phyloP scores from a whole-genome alignment of 495 filamentous ascomycete genomes.

The Penicillium taxi region DNA sequence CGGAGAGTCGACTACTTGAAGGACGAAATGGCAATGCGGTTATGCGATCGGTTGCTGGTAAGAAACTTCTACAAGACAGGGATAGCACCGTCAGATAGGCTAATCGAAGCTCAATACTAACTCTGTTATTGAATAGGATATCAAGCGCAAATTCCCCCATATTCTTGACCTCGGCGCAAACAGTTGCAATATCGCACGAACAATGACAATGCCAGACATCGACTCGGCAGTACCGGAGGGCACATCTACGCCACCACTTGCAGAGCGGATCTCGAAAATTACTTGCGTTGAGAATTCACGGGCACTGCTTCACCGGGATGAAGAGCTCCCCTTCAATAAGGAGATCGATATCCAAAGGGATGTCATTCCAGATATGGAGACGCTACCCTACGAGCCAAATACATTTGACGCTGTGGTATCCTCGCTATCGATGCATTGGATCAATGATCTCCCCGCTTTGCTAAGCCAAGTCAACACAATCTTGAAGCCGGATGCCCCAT shows the following conservation, averaged over 20 bases:
- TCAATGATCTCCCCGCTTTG: conserved; percentile 86
- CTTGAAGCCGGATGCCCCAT: conserved; percentile 84
- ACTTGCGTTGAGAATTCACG: conserved; percentile 74
- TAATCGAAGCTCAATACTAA: background rate
- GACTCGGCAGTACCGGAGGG: conserved; percentile 41
- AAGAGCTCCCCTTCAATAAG: conserved; percentile 64
- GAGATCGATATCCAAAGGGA: conserved; percentile 62
- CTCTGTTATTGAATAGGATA: conserved; percentile 54
- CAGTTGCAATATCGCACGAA: conserved; percentile 84
- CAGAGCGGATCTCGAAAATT: conserved; percentile 58
- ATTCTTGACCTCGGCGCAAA: conserved; percentile 95
- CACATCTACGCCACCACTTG: conserved; percentile 52
- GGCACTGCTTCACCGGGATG: conserved; percentile 75
- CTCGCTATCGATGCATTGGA: conserved; percentile 88
- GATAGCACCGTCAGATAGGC: background rate
- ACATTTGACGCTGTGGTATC: conserved; percentile 84
- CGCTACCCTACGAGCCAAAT: conserved; percentile 66
- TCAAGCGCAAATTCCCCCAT: conserved; percentile 75
- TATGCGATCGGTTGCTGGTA: conserved; percentile 84
- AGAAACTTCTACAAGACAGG: conserved; percentile 7
- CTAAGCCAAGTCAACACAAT: conserved; percentile 72
- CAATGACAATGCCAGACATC: conserved; percentile 60
- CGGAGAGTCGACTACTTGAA: conserved; percentile 82
- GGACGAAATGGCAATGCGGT: conserved; percentile 77
- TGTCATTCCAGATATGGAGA: conserved; percentile 58